Evolutionary conservation across 1,139 yeast species (phyloP), one percentile per base, ranked within the genome.

Genomic region (Suhomyces chickasaworum): DNA sequence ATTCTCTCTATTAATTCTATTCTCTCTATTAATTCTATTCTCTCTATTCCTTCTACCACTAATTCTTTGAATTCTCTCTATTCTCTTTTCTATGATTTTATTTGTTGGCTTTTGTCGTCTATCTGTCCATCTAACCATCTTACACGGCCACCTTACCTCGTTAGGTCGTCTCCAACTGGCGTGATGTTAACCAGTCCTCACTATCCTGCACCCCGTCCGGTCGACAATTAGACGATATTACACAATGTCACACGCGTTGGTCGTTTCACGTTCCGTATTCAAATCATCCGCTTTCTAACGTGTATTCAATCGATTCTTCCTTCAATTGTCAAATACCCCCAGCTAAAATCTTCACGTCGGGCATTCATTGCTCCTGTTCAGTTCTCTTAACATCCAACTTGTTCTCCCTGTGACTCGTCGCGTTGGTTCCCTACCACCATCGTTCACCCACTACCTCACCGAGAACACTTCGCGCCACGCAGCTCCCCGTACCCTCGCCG

Each of bases 181-280:
- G 17, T n/a, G 17, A 15, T 34, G 18, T 20, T 27, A 5, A 25
- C 10, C 17, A 27, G 4, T 5, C 16, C 41, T 29, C 34, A 3
- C 34, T 29, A n/a, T 37, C 34, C 21, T 17, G 32, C 30, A n/a
- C 36, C 22, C 22, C 22, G 22, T 20, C 22, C 22, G 16, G 16
- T 20, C 41, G 21, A 27, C 31, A 27, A 22, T 39, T 49, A 45
- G 52, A 41, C 52, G 52, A 47, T 35, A 44, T 49, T 41, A 44
- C 52, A 49, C 52, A 49, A 49, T 35, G 34, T 31, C 25, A 37
- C 44, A 41, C 44, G 48, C 42, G 44, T 37, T 39, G 29, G 36
- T 31, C 33, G 39, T 35, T 29, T 21, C 39, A 35, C 20, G 25
- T 41, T 23, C 37, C 35, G 13, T 23, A 33, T 37, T 34, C 31